Conservation (phyloP, 139 green algal genomes). For the Tetradesmus lagerheimii region DNA sequence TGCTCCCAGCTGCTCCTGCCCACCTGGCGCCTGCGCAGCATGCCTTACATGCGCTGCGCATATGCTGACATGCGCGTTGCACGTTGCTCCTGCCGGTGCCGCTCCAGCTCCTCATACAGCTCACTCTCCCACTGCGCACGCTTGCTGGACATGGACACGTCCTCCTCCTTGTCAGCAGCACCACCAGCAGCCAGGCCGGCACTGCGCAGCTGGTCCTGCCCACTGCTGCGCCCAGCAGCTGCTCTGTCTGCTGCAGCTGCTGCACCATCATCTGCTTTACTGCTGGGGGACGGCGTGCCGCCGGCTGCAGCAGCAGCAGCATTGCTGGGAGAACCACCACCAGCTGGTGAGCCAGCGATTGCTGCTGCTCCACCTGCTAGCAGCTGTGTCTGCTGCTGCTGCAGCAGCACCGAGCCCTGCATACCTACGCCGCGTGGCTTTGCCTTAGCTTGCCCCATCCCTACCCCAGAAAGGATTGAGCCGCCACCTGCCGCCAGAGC, state of each 20-base stretch:
- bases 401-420: neutral
- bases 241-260: slow-evolving; percentile 9
- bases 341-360: neutral
- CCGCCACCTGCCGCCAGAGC: neutral
- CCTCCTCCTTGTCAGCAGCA: neutral
- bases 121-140: slow-evolving; percentile 43
- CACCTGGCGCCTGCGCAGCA: neutral
- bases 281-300: neutral
- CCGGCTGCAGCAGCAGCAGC: too few species aligned
- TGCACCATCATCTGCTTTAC: neutral
- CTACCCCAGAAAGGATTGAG: neutral
- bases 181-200: neutral
- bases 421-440: neutral
- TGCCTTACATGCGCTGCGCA: neutral
- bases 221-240: neutral
- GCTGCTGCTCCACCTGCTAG: neutral
- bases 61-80: neutral
- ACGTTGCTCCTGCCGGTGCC: slow-evolving; percentile 45
- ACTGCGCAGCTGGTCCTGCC: neutral
- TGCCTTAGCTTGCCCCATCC: neutral
- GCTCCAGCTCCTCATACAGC: slow-evolving; percentile 47
- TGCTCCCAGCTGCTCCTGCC: neutral
- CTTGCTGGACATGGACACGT: slow-evolving; percentile 20
- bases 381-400: neutral
- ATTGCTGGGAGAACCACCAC: neutral